These are phyloP conservation scores for Kuraishia hungarica DNA, from an alignment of 805 yeast species.

Conservation along the genomic window DNA sequence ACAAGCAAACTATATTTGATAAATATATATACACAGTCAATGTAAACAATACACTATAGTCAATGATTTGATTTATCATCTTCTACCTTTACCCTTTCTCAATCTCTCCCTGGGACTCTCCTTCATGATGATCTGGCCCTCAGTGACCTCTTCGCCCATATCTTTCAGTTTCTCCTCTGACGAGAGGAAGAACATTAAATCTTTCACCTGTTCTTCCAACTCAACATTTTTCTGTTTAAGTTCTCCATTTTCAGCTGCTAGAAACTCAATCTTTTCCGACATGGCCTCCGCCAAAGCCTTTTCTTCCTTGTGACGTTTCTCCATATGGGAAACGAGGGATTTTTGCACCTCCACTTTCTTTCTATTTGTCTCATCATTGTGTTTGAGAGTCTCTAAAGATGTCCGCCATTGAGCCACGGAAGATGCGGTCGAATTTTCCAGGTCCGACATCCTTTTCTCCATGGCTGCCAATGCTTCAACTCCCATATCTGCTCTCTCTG, in stretches of 20 bases:
- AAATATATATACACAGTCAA: no score
- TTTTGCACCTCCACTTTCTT: constrained; percentile 12
- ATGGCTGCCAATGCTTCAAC: constrained; percentile 20
- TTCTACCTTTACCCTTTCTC: not conserved
- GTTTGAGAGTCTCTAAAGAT: not conserved
- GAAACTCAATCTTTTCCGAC: constrained; percentile 27
- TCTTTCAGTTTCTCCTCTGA: constrained; percentile 64
- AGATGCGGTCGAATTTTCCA: constrained; percentile 19
- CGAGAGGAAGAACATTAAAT: constrained; percentile 74
- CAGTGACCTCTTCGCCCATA: constrained; percentile 62
- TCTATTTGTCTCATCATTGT: not conserved
- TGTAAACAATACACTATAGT: not conserved
- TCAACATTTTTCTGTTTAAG: constrained; percentile 35
- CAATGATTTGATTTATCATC: not conserved
- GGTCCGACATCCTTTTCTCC: constrained; percentile 22
- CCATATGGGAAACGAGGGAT: constrained; percentile 8
- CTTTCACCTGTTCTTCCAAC: constrained; percentile 56
- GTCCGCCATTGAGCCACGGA: not conserved
- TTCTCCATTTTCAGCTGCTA: constrained; percentile 22
- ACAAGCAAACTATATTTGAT: no score
- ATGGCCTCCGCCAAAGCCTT: constrained; percentile 33
- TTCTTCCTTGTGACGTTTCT: constrained; percentile 35
- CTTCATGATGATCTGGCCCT: constrained; percentile 54
- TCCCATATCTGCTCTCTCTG: constrained; percentile 2
- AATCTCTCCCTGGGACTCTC: constrained; percentile 13